phyloP scores from a whole-genome alignment of 2,329 filamentous ascomycete genomes.

The Apiospora rasikravindrae region DNA sequence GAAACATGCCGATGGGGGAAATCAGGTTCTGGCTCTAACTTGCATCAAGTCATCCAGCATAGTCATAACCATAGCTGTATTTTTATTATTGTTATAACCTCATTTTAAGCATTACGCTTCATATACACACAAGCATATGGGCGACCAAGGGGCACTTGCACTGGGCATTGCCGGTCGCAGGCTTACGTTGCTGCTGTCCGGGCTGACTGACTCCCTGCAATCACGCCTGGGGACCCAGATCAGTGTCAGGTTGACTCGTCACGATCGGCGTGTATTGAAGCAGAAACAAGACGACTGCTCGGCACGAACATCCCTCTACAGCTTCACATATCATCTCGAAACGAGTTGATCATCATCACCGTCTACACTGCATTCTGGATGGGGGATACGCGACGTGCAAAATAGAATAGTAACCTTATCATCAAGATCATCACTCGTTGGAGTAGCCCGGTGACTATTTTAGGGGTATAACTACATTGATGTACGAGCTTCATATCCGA shows the following conservation, averaged over 20 bases:
- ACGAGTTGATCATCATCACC: not conserved
- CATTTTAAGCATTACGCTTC: not conserved
- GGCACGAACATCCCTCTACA: not conserved
- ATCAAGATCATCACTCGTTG: not conserved
- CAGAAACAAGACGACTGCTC: not conserved
- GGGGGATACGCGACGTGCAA: not conserved
- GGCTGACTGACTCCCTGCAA: not conserved
- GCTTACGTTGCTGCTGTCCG: not conserved
- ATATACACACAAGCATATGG: not conserved
- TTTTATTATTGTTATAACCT: not conserved
- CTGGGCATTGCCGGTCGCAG: not conserved
- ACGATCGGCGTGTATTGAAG: not conserved
- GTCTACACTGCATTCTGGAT: not conserved
- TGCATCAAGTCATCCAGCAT: not conserved
- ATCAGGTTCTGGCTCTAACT: not conserved
- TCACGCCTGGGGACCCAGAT: not conserved
- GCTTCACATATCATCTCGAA: not conserved
- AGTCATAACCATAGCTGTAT: not conserved
- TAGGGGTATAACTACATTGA: slow-evolving; percentile 5
- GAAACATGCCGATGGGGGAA: not conserved
- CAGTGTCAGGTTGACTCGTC: not conserved
- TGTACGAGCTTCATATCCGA: not conserved
- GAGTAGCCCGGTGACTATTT: not conserved
- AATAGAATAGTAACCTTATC: not conserved
- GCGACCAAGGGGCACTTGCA: not conserved